Evolutionary conservation across 768 basidiomycete species (phyloP).

Genomic region (Rhizopogon vinicolor): DNA sequence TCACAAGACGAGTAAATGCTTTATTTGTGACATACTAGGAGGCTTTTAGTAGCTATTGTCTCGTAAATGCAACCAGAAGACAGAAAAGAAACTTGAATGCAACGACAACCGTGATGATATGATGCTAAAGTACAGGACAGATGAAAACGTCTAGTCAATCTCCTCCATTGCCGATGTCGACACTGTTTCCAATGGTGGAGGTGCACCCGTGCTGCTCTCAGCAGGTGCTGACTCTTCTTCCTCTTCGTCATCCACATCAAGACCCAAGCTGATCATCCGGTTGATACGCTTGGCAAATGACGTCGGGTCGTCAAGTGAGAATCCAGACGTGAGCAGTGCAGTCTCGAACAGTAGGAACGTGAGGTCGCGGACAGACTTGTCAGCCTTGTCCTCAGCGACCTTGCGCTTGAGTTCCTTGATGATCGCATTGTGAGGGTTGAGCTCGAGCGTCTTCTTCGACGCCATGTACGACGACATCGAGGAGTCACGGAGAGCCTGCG

Average conservation of each 20-base stretch:
- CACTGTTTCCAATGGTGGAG: conserved; percentile 52
- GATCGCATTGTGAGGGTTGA: conserved; percentile 90
- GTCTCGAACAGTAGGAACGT: conserved; percentile 97
- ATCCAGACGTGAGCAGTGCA: conserved; percentile 90
- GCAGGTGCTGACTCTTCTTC: conserved; percentile 39
- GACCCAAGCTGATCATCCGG: conserved; percentile 91
- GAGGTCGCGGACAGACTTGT: conserved; percentile 97
- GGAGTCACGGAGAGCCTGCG: conserved; percentile 93
- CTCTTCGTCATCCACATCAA: conserved; percentile 83
- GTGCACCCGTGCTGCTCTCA: conserved; percentile 42
- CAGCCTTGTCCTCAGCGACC: conserved; percentile 94
- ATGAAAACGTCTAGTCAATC: conserved; percentile 60
- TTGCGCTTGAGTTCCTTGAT: conserved; percentile 95
- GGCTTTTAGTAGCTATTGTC: conserved; percentile 16
- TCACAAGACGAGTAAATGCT: background rate
- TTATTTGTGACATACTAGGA: conserved; percentile 12
- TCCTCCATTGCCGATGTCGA: conserved; percentile 94
- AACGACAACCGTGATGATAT: conserved; percentile 15
- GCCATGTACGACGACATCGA: conserved; percentile 99
- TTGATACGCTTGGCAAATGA: conserved; percentile 95
- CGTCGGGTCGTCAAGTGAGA: conserved; percentile 92
- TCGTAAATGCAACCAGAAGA: conserved; percentile 21
- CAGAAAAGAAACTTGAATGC: conserved; percentile 10
- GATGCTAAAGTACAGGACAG: conserved; percentile 25
- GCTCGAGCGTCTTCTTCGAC: conserved; percentile 95